phyloP scores from a whole-genome alignment of 352 stramenopile genomes.

The Thalassiosira mediterranea region DNA sequence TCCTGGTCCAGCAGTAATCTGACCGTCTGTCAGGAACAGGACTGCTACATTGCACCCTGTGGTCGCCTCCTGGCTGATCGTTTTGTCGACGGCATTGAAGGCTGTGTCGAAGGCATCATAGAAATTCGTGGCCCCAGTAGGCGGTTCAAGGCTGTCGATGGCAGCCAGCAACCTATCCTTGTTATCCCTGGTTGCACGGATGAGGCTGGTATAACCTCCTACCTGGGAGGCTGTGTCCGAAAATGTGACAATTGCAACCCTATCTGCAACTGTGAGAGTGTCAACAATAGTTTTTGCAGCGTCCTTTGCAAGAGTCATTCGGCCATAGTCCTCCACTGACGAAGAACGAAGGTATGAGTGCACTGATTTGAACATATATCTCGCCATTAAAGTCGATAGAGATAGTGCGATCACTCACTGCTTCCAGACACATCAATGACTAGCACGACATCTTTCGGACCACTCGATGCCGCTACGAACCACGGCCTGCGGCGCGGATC shows the following conservation, averaged over 20 bases:
- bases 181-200: conserved; percentile 55
- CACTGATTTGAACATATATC: too few relatives aligned
- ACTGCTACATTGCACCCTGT: conserved; percentile 54
- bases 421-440: conserved; percentile 51
- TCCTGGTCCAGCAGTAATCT: conserved; percentile 15
- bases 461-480: conserved; percentile 32
- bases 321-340: conserved; percentile 37
- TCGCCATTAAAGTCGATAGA: too few relatives aligned
- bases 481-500: conserved; percentile 49
- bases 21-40: conserved; percentile 58
- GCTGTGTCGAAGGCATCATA: conserved; percentile 41
- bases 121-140: conserved; percentile 48
- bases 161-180: conserved; percentile 44
- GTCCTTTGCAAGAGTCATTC: conserved; percentile 10
- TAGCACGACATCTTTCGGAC: conserved; percentile 50
- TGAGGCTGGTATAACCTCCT: conserved; percentile 16
- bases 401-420: too few relatives aligned
- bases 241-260: conserved; percentile 59
- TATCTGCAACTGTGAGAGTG: conserved; percentile 49
- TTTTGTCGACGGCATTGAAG: conserved; percentile 46
- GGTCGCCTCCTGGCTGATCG: conserved; percentile 40
- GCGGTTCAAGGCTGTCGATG: conserved; percentile 30
- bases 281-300: conserved; percentile 34
- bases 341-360: too few relatives aligned
- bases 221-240: conserved; percentile 21